phyloP scores from a whole-genome alignment of 192 early-diverging fungal genomes.

The Mortierella hygrophila region DNA sequence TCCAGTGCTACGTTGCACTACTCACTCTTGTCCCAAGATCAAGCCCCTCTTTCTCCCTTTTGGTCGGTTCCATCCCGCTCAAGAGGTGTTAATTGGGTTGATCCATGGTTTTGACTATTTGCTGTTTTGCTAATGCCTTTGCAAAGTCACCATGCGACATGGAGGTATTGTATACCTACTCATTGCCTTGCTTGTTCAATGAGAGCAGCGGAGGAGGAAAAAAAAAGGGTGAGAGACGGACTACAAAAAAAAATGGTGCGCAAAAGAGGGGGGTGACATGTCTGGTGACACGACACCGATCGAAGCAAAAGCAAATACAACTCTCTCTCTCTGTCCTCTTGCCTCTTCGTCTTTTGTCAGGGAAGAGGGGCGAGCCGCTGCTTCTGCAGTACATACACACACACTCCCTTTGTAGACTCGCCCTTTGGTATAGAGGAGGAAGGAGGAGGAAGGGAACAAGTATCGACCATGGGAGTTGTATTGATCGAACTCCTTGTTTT shows the following conservation, averaged over 20 bases:
- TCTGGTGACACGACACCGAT: slow-evolving; percentile 29
- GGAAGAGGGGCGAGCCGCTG: neutral
- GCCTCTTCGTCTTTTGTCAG: no score
- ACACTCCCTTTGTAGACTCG: neutral
- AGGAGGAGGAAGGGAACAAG: neutral
- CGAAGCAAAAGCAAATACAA: no score
- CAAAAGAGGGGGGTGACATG: slow-evolving; percentile 30
- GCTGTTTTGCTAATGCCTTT: neutral
- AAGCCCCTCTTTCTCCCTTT: neutral
- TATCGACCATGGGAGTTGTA: neutral
- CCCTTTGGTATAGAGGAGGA: neutral
- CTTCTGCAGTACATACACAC: neutral
- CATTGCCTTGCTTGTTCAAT: neutral
- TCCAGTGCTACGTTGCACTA: neutral
- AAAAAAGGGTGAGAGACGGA: slow-evolving; percentile 10
- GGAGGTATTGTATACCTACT: neutral
- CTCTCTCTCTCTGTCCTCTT: no score
- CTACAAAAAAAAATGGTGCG: slow-evolving; percentile 11
- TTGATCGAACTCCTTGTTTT: neutral
- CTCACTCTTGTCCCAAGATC: no score
- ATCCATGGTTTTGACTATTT: neutral
- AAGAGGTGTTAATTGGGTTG: neutral
- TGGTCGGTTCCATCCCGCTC: neutral
- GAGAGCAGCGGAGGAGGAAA: neutral
- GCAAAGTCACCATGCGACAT: slow-evolving; percentile 4